Percentiles rank a stretch among this genome's conserved stretches.
Conservation (phyloP, 2,329 filamentous ascomycete genomes). For the Ophidiomyces ophidiicola region DNA sequence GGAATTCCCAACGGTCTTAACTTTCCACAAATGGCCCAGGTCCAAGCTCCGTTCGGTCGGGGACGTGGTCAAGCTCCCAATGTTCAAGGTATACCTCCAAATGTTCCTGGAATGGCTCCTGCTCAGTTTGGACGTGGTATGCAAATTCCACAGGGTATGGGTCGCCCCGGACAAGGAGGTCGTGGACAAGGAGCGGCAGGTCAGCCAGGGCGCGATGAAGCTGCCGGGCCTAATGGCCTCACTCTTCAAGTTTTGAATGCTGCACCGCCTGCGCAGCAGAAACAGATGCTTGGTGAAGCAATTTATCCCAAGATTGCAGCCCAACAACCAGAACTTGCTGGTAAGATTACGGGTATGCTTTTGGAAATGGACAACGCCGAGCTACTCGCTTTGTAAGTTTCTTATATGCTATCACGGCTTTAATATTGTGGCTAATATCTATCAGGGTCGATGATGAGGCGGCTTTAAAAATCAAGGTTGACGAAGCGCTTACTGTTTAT, state of each 20-base stretch:
- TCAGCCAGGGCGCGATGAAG: slow-evolving; percentile 30
- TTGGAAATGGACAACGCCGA: slow-evolving; percentile 98
- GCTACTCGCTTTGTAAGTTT: slow-evolving; percentile 83
- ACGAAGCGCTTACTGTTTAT: slow-evolving; percentile 92
- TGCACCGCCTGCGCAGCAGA: slow-evolving; percentile 64
- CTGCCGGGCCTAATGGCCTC: slow-evolving; percentile 31
- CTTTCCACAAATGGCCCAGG: slow-evolving; percentile 67
- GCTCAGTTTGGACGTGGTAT: slow-evolving; percentile 36
- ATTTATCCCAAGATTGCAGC: slow-evolving; percentile 97
- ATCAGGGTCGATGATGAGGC: slow-evolving; percentile 73
- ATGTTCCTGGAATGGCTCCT: slow-evolving; percentile 32
- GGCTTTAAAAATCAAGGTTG: slow-evolving; percentile 87
- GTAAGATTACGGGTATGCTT: slow-evolving; percentile 99
- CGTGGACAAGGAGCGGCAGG: slow-evolving; percentile 28
- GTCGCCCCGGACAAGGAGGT: slow-evolving; percentile 30
- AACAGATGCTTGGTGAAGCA: slow-evolving; percentile 95
- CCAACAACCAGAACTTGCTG: slow-evolving; percentile 87
- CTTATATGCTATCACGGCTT: neutral
- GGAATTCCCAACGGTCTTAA: slow-evolving; percentile 67
- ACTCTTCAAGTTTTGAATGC: slow-evolving; percentile 41
- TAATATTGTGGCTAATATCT: slow-evolving; percentile 11
- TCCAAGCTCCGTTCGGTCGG: slow-evolving; percentile 58
- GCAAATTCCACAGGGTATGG: slow-evolving; percentile 30
- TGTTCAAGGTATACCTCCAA: slow-evolving; percentile 60
- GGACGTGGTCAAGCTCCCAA: slow-evolving; percentile 55